Base-by-base conservation (phyloP, 2,329 filamentous ascomycete genomes). In the Allantophomopsis cytisporea region DNA sequence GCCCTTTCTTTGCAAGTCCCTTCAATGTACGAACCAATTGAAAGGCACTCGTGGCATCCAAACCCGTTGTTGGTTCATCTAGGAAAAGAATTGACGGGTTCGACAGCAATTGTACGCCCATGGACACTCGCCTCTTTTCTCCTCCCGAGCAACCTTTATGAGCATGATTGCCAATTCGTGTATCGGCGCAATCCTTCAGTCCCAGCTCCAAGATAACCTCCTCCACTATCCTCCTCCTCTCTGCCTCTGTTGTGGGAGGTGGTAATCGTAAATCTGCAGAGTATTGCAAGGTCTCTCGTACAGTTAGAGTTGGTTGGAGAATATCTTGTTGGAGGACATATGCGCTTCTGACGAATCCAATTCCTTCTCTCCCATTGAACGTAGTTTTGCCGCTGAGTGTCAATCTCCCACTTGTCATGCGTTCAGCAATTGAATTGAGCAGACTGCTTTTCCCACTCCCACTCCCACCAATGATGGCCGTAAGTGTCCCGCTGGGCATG, bases 271-370 rank as follows among this genome's bases (percentile, higher is more conserved):
- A 59, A 50, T 84, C 74, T 2, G 83, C 83, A 2, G 82, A 76
- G 54, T 86, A 88, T 41, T 62, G 69, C 16, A 88, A 58, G 0
- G 83, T 88, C 54, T 88, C 83, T 31, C 82, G 67, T 10, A 87
- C 82, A 0, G 82, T 88, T 42, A 88, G 60, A 0, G 79, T 80
- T 0, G 82, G 78, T 1, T 86, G 63, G 1, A 88, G 61, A 12
- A 86, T 68, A 51, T 88, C 83, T 48, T 86, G 79, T 53, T 87
- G 80, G 68, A 81, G 82, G 15, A 83, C 80, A 61, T 86, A 83
- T 37, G 78, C 71, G 55, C 77, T 71, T 38, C 77, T 62, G 36
- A 80, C 62, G 41, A 61, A 64, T 18, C 68, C 61, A 4, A 76
- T 63, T 1, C 73, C 67, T 17, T 63, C 47, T 31, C 60, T 56